Evolutionary conservation across 139 green algal genomes (phyloP), one percentile per base, ranked within the genome.

Genomic region (Chlorella sp.): DNA sequence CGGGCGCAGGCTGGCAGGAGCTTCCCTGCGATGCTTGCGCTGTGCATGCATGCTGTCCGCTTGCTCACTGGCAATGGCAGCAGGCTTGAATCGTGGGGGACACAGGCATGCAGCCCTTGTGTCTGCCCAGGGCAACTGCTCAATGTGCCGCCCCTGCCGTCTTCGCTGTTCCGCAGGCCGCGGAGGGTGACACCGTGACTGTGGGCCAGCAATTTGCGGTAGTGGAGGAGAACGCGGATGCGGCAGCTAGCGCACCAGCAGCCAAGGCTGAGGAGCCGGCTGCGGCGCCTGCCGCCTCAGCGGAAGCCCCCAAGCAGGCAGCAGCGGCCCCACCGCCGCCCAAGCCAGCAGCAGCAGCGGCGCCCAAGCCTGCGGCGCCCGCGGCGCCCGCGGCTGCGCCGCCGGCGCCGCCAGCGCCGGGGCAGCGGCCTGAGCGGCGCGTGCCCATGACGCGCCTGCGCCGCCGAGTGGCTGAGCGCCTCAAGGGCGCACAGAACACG

Each of bases 401-500:
- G n/a, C n/a, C n/a, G n/a, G n/a, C n/a, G n/a, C n/a, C n/a, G n/a
- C n/a, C 64, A 0, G 30, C 9, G 51, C 38, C 64, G 9, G 72
- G 63, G 28, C 64, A 62, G 39, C 85, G 81, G 17, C 81, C 87
- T 3, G 87, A 91, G 83, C 83, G 93, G 71, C 93, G 98, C 4
- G 97, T 99, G 51, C 95, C 97, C 90, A 99, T 99, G 96, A 98
- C 97, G 11, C 91, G 97, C 7, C 88, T 99, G 83, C 92, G 97
- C 41, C 91, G 93, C 23, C 83, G 97, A 23, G 95, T 99, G 56
- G 93, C 96, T 6, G 94, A 98, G 86, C 94, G 97, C 16, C 91
- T 99, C 25, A 99, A 99, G 91, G 95, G 92, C 21, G 93, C 96
- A 0, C 97, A 99, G 89, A 99, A 99, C 92, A 99, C 96, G 16